Base-by-base conservation (phyloP, 164 flowering plant species). In the Chloranthus sessilifolius region DNA sequence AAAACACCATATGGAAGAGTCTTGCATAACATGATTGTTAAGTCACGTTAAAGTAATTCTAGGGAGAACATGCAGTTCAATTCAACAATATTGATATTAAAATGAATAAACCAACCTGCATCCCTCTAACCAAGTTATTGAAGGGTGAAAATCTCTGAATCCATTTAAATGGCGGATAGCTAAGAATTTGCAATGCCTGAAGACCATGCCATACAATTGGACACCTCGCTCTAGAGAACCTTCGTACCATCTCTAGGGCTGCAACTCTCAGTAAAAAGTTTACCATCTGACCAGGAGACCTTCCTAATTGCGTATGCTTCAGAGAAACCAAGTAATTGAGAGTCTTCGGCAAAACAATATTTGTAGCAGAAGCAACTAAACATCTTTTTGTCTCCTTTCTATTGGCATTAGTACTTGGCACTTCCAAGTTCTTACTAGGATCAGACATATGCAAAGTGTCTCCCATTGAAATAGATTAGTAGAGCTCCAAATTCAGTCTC, bases 121-220 rank as follows among this genome's bases (percentile, higher is more conserved):
- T 59, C 53, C 79, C 72, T 17, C 63, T 60, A 33, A 75, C 66
- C 65, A 94, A 63, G 53, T 66, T 63, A 64, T 58, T 73, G 59
- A 88, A 74, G 8, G 91, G 95, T 25, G 74, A 55, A 89, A 88
- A 84, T 68, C 78, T 74, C 53, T 81, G 78, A 41, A 88, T 62
- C 85, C 91, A 94, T 53, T 77, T 88, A 39, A 88, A 72, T 27
- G 97, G 97, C 8, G 95, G 91, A 60, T 72, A 86, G 66, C 89
- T 76, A 20, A 92, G 49, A 44, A 83, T 21, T 60, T 94, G 97
- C 49, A 82, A 41, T 35, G 78, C 80, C 68, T 94, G 99, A 29
- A 94, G 64, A 42, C 83, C 72, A 10, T 57, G 67, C 97, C 97
- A 94, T 4, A 68, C 60, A 49, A 67, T 58, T 44, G 97, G 95